Evolutionary conservation across 176 grass and related monocot genomes (phyloP).

Genomic region (Saccharum officinarum): DNA sequence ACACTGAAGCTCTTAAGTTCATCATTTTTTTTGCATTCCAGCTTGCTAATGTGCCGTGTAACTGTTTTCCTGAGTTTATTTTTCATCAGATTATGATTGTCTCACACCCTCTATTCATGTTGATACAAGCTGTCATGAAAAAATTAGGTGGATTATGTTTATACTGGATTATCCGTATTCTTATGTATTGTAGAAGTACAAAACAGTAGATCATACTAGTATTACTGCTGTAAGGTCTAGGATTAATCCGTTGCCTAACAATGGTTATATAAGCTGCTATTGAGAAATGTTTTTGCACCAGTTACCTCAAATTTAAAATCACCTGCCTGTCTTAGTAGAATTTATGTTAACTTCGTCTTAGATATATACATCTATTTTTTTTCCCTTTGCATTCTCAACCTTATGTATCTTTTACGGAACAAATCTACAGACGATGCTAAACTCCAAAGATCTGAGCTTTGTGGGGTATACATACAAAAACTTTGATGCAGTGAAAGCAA

Average conservation of each 20-base stretch:
- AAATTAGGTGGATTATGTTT: neutral
- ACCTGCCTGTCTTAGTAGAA: neutral
- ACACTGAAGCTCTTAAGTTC: conserved; percentile 6
- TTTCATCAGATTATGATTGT: conserved; percentile 5
- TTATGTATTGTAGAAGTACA: conserved; percentile 17
- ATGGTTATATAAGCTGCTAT: neutral
- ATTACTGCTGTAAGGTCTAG: neutral
- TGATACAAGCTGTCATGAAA: neutral
- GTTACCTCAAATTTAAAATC: conserved; percentile 1
- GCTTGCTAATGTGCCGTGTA: neutral
- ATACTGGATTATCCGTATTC: neutral
- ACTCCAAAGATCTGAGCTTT: conserved; percentile 96
- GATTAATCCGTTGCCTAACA: neutral
- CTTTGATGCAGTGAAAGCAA: conserved; percentile 95
- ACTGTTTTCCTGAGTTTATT: conserved; percentile 26
- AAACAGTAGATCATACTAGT: neutral
- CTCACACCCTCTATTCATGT: neutral
- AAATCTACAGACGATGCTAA: conserved; percentile 69
- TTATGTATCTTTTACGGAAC: conserved; percentile 12
- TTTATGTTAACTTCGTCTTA: neutral
- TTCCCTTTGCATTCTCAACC: conserved; percentile 12
- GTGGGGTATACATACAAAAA: conserved; percentile 99
- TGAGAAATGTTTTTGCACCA: neutral
- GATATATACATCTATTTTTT: conserved; percentile 5
- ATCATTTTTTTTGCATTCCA: neutral